phyloP scores from a whole-genome alignment of 306 rosid genomes.

The Purshia tridentata region DNA sequence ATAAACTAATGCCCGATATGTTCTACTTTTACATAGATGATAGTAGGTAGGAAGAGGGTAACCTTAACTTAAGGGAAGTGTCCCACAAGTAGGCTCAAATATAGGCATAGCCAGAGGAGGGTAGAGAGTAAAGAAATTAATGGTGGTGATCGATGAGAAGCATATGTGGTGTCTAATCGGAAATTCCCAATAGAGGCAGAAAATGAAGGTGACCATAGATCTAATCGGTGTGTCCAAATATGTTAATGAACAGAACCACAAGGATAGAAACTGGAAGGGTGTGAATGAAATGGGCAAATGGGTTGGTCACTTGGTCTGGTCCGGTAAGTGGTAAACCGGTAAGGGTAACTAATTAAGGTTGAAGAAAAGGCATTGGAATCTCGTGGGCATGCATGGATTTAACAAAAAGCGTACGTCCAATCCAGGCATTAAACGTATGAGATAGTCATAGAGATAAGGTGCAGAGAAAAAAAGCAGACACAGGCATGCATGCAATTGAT shows the following conservation, averaged over 20 bases:
- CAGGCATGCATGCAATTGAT: background rate
- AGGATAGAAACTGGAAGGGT: background rate
- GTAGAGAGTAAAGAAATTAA: background rate
- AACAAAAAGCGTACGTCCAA: constrained; percentile 17
- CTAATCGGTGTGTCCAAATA: constrained; percentile 59
- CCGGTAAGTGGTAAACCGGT: constrained; percentile 23
- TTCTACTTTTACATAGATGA: no score
- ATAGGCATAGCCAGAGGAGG: background rate
- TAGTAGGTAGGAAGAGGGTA: background rate
- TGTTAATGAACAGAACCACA: constrained; percentile 55
- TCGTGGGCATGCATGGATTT: constrained; percentile 5
- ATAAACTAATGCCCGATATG: no score
- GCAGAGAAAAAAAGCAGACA: background rate
- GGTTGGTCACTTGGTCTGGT: constrained; percentile 16
- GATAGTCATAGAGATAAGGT: background rate
- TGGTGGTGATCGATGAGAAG: background rate
- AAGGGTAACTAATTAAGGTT: constrained; percentile 25
- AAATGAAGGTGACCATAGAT: constrained; percentile 33
- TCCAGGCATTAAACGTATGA: background rate
- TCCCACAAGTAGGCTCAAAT: background rate
- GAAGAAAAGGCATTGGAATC: constrained; percentile 20
- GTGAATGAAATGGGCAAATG: no score
- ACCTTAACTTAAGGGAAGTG: background rate
- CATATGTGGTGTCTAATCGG: constrained; percentile 25
- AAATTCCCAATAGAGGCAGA: constrained; percentile 41